A percentile compares a stretch with the other conserved stretches of the same genome.
phyloP scores from a whole-genome alignment of 495 filamentous ascomycete species.

The Rhypophila decipiens region DNA sequence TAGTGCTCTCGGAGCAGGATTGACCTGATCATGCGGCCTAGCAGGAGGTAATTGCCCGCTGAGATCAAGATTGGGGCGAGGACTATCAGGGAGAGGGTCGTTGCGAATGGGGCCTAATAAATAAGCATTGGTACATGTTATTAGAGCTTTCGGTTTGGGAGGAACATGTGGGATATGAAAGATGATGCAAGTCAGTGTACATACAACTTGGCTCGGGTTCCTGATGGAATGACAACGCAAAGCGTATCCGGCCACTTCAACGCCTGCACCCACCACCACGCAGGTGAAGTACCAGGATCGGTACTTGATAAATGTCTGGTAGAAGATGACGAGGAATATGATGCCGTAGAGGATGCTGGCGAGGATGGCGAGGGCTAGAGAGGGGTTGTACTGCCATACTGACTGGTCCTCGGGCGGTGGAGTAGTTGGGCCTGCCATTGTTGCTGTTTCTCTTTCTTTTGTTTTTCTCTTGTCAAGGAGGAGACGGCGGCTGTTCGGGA shows the following conservation, averaged over 20 bases:
- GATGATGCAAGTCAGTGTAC: constrained; percentile 19
- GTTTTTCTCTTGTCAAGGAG: too few relatives aligned
- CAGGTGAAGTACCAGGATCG: constrained; percentile 25
- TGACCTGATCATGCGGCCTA: constrained; percentile 41
- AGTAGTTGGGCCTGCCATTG: too few relatives aligned
- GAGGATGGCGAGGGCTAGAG: constrained; percentile 20
- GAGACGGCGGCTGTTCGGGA: too few relatives aligned
- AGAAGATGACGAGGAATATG: constrained; percentile 15
- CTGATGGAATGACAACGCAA: constrained; percentile 29
- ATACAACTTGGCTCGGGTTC: constrained; percentile 16
- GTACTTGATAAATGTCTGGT: constrained; percentile 24
- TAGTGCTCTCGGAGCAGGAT: too few relatives aligned
- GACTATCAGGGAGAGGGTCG: constrained; percentile 48
- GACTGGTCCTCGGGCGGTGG: too few relatives aligned
- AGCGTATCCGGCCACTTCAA: constrained; percentile 42
- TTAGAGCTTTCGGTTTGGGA: background rate
- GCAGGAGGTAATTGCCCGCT: constrained; percentile 41
- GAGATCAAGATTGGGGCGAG: constrained; percentile 43
- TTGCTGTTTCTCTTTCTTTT: too few relatives aligned
- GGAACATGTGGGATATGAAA: background rate
- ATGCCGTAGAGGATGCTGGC: constrained; percentile 21
- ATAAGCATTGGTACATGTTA: background rate
- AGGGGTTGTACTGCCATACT: constrained; percentile 26
- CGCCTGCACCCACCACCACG: constrained; percentile 23
- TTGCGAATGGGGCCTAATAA: constrained; percentile 50